These are phyloP conservation scores for Litchi chinensis DNA, from an alignment of 345 rosid species.

Conservation along the genomic window DNA sequence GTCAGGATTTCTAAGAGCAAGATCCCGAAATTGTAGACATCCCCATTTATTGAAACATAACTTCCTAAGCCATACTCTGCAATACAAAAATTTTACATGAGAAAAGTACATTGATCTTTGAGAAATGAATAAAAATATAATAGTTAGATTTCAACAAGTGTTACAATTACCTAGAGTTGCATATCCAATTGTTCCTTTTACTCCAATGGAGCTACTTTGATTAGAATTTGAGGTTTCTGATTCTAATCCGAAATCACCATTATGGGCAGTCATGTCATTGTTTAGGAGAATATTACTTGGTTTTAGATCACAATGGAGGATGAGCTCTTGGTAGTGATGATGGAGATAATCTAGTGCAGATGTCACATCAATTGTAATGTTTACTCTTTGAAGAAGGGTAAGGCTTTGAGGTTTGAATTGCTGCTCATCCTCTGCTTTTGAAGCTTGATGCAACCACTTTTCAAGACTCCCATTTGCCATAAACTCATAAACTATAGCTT, in stretches of 20 bases:
- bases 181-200: slow-evolving; percentile 20
- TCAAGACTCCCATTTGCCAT: slow-evolving; percentile 23
- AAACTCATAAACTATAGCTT: slow-evolving; percentile 15
- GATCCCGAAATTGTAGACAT: slow-evolving; percentile 33
- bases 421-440: neutral
- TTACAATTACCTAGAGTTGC: slow-evolving; percentile 17
- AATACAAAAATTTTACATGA: neutral
- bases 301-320: slow-evolving; percentile 14
- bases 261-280: neutral
- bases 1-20: slow-evolving; percentile 33
- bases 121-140: neutral
- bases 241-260: slow-evolving; percentile 3
- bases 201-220: slow-evolving; percentile 12
- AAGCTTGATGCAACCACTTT: slow-evolving; percentile 6
- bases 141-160: no score
- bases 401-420: neutral
- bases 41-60: slow-evolving; percentile 19
- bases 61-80: slow-evolving; percentile 41
- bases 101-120: neutral
- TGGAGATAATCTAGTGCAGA: slow-evolving; percentile 6
- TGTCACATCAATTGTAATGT: slow-evolving; percentile 4
- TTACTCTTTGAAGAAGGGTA: neutral
- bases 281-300: slow-evolving; percentile 11
- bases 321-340: neutral
- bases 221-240: neutral